A percentile compares a stretch with the other conserved stretches of the same genome.
These are phyloP conservation scores for Fusarium keratoplasticum DNA, from an alignment of 2,329 filamentous ascomycete species.

Conservation along the genomic window DNA sequence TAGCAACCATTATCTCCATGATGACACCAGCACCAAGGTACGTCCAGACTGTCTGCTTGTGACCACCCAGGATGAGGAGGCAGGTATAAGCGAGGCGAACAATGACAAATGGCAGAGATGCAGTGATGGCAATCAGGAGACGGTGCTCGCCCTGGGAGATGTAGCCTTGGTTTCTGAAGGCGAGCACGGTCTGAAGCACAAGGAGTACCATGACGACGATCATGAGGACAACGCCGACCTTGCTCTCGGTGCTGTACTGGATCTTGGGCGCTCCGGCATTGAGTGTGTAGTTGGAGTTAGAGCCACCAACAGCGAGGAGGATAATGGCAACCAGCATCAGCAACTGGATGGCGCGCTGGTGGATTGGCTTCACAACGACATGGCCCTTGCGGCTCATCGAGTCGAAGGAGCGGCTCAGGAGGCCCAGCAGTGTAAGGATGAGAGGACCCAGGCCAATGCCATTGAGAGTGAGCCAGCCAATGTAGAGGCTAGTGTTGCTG, in stretches of 20 bases:
- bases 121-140: constrained; percentile 59
- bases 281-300: constrained; percentile 39
- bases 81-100: constrained; percentile 49
- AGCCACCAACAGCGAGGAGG: constrained; percentile 49
- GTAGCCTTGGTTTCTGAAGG: constrained; percentile 52
- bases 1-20: constrained; percentile 49
- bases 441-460: constrained; percentile 56
- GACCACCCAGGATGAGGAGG: constrained; percentile 44
- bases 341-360: constrained; percentile 53
- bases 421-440: constrained; percentile 55
- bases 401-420: constrained; percentile 55
- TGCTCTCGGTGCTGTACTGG: constrained; percentile 44
- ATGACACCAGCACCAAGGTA: constrained; percentile 49
- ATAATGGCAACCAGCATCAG: constrained; percentile 56
- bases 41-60: constrained; percentile 45
- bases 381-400: constrained; percentile 57
- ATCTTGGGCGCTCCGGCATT: constrained; percentile 39
- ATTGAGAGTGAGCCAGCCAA: constrained; percentile 49
- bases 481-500: constrained; percentile 53
- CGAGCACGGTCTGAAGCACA: constrained; percentile 54
- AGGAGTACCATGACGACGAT: constrained; percentile 54
- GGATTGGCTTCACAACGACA: constrained; percentile 43
- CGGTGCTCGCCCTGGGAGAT: constrained; percentile 65
- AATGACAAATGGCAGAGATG: constrained; percentile 49
- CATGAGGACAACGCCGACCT: constrained; percentile 46